A percentile compares a stretch with the other conserved stretches of the same genome.
Conservation (phyloP, 306 rosid genomes). For the Pyrus betulifolia region DNA sequence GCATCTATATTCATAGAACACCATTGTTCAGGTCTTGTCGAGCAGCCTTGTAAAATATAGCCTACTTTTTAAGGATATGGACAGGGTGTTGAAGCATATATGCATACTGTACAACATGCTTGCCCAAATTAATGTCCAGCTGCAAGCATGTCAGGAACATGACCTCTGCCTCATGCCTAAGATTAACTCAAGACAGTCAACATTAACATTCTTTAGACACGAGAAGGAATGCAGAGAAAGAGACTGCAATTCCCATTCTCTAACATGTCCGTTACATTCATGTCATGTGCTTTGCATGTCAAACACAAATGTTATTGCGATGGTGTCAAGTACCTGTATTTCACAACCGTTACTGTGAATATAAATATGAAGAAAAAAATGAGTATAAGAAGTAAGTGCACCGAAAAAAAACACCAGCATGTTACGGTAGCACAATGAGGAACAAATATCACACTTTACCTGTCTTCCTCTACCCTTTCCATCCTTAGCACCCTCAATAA, state of each 20-base stretch:
- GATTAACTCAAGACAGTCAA: not conserved
- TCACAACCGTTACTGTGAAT: not conserved
- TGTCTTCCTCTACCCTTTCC: slow-evolving; percentile 99
- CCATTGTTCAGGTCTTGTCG: not conserved
- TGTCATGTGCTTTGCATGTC: not conserved
- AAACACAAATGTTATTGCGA: not conserved
- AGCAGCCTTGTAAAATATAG: not conserved
- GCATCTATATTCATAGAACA: not conserved
- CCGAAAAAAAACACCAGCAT: not conserved
- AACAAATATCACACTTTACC: slow-evolving; percentile 39
- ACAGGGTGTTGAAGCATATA: not conserved
- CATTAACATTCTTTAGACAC: not conserved
- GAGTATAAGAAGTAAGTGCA: not conserved
- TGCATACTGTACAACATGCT: not conserved
- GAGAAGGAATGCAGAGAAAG: not conserved
- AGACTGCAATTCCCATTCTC: not conserved
- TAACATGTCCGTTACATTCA: not conserved
- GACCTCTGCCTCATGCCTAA: not conserved
- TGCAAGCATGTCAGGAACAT: not conserved
- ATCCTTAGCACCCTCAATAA: slow-evolving; percentile 97
- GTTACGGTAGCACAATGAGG: not conserved
- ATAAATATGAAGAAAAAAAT: not conserved
- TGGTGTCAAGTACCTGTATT: too few species aligned
- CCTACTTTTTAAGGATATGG: not conserved
- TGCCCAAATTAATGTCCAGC: not conserved